Conservation (phyloP, 495 filamentous ascomycete species). For the Ramalina intermedia region DNA sequence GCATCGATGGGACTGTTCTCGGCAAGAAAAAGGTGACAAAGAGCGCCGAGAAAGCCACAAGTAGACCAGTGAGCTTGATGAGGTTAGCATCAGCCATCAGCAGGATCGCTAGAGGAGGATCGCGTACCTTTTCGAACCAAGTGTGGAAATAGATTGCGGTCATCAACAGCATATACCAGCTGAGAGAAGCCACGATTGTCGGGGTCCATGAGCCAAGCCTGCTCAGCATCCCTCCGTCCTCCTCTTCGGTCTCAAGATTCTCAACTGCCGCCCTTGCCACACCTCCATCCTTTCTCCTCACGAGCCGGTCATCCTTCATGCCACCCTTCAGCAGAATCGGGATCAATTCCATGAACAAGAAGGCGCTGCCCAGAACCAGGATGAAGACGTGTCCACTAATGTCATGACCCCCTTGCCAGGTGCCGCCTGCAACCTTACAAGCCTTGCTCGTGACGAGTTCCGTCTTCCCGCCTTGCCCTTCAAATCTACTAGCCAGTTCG, state of each 20-base stretch:
- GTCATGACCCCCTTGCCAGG: slow-evolving; percentile 83
- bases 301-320: slow-evolving; percentile 37
- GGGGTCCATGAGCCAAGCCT: slow-evolving; percentile 30
- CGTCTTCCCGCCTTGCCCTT: slow-evolving; percentile 16
- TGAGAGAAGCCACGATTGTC: slow-evolving; percentile 36
- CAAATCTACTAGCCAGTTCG: slow-evolving; percentile 27
- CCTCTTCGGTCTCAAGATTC: slow-evolving; percentile 21
- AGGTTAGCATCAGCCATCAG: slow-evolving; percentile 11
- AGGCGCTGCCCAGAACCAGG: slow-evolving; percentile 65
- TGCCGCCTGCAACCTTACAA: slow-evolving; percentile 67
- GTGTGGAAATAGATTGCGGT: slow-evolving; percentile 96
- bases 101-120: background rate
- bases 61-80: slow-evolving; percentile 42
- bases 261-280: slow-evolving; percentile 28
- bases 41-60: slow-evolving; percentile 51
- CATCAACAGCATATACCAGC: slow-evolving; percentile 95
- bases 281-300: slow-evolving; percentile 46
- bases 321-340: slow-evolving; percentile 38
- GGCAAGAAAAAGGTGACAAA: slow-evolving; percentile 69
- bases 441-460: slow-evolving; percentile 56
- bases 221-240: slow-evolving; percentile 31
- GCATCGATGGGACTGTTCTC: slow-evolving; percentile 44
- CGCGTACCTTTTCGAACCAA: slow-evolving; percentile 84
- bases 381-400: slow-evolving; percentile 92
- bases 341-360: slow-evolving; percentile 66